Conservation (phyloP, 768 basidiomycete species). For the Astraeus odoratus region DNA sequence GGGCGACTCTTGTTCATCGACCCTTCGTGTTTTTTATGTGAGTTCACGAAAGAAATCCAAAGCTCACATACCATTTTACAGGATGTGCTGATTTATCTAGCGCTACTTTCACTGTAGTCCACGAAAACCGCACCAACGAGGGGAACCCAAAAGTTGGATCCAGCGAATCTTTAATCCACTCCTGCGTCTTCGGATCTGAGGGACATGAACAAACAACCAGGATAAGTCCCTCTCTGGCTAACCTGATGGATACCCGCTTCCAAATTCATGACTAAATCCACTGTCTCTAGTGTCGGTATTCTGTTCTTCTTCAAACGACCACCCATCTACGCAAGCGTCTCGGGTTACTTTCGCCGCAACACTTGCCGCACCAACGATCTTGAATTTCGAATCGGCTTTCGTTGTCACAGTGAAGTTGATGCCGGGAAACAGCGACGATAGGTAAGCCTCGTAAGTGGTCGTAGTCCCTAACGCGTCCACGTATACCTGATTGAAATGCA, state of each 20-base stretch:
- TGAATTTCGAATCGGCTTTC: constrained; percentile 95
- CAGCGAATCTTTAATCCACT: constrained; percentile 70
- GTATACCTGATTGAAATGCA: constrained; percentile 72
- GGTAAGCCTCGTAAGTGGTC: constrained; percentile 75
- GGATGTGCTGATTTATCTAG: constrained; percentile 75
- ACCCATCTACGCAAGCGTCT: constrained; percentile 82
- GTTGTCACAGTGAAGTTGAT: constrained; percentile 83
- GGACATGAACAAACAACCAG: not conserved
- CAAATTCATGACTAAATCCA: constrained; percentile 31
- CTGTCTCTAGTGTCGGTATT: constrained; percentile 7
- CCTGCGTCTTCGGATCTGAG: constrained; percentile 85
- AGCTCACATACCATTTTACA: constrained; percentile 63
- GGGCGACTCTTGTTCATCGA: constrained; percentile 75
- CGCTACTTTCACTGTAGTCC: constrained; percentile 85
- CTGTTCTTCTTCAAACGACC: constrained; percentile 68
- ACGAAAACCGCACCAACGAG: constrained; percentile 85
- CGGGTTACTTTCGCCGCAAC: constrained; percentile 98
- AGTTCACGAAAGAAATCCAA: not conserved
- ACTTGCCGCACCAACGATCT: constrained; percentile 94
- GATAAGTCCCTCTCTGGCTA: not conserved
- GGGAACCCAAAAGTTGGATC: constrained; percentile 93
- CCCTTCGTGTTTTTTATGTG: constrained; percentile 40
- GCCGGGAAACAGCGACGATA: constrained; percentile 74
- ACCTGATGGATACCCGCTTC: constrained; percentile 93
- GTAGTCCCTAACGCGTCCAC: constrained; percentile 94